These are phyloP conservation scores for Pelargonium nanum DNA, from an alignment of 345 rosid species.

Conservation along the genomic window DNA sequence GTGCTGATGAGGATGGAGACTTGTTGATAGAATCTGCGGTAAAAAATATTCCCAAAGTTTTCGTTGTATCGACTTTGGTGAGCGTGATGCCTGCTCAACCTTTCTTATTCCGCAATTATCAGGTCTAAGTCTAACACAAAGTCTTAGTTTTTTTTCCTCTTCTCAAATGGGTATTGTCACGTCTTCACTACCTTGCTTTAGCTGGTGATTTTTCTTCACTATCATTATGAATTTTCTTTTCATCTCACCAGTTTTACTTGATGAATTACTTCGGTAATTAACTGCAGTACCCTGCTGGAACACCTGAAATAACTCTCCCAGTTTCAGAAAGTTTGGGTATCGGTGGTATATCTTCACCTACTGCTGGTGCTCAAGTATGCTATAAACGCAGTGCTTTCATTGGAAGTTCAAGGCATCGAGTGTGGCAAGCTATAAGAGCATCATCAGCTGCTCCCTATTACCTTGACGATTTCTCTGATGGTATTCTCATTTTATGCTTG, in stretches of 20 bases:
- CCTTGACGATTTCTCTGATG: slow-evolving; percentile 94
- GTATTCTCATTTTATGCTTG: slow-evolving; percentile 24
- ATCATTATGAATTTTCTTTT: not conserved
- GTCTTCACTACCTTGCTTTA: not conserved
- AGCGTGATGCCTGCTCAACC: slow-evolving; percentile 96
- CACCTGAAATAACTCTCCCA: slow-evolving; percentile 72
- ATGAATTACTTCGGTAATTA: not conserved
- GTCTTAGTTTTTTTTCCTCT: not conserved
- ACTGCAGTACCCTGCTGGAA: slow-evolving; percentile 81
- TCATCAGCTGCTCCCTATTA: slow-evolving; percentile 99
- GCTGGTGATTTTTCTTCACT: not conserved
- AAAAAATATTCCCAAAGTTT: slow-evolving; percentile 84
- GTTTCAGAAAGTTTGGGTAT: slow-evolving; percentile 70
- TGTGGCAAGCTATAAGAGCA: slow-evolving; percentile 99
- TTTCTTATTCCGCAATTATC: slow-evolving; percentile 90
- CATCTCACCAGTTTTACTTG: not conserved
- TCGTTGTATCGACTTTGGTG: slow-evolving; percentile 87
- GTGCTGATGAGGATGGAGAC: slow-evolving; percentile 93
- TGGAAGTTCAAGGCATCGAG: slow-evolving; percentile 90
- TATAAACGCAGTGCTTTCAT: slow-evolving; percentile 84
- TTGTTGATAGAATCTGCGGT: slow-evolving; percentile 89
- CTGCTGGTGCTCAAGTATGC: slow-evolving; percentile 73
- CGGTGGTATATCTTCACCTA: slow-evolving; percentile 47
- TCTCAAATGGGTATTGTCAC: not conserved
- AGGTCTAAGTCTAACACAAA: slow-evolving; percentile 31